Base-by-base conservation (phyloP, 1,284 basidiomycete genomes). In the Sphagnurus paluster region DNA sequence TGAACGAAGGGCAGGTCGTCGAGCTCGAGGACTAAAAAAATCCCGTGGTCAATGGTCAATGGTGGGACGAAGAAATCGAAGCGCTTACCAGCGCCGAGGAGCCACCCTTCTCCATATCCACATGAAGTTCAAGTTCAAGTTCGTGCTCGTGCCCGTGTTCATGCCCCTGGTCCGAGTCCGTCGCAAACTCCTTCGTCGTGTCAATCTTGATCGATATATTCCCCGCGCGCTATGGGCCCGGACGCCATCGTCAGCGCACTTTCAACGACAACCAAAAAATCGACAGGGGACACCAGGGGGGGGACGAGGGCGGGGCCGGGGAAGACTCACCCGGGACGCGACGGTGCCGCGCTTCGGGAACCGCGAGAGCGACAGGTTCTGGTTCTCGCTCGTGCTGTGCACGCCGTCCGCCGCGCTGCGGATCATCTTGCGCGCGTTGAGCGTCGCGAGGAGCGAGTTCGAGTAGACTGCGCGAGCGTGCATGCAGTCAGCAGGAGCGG, bases 181-280 rank as follows among this genome's bases (percentile, higher is more conserved):
- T 66, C 21, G 57, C 56, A 42, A 70, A 72, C 54, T 77, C 74
- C 52, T 75, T 71, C 3, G 72, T 76, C 7, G 75, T 76, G 52
- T 77, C 71, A 43, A 78, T 76, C 49, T 76, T 75, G 67, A 79
- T 77, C 2, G 76, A 73, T 39, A 76, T 75, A 48, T 75, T 72
- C 4, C 64, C 57, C 0, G 65, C 62, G 35, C 62, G 67, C 68
- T 71, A 47, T 13, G 24, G 35, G 46, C 17, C 28, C 30, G 24
- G 16, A n/a, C 21, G 14, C 24, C n/a, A n/a, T n/a, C n/a, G n/a
- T n/a, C n/a, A n/a, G n/a, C n/a, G n/a, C n/a, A n/a, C n/a, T n/a
- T n/a, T n/a, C n/a, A n/a, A n/a, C n/a, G n/a, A n/a, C n/a, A n/a
- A n/a, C n/a, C n/a, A n/a, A n/a, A n/a, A n/a, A n/a, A n/a, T n/a